Evolutionary conservation across 352 stramenopile genomes (phyloP).

Genomic region (Phytopythium chamaehyphon): DNA sequence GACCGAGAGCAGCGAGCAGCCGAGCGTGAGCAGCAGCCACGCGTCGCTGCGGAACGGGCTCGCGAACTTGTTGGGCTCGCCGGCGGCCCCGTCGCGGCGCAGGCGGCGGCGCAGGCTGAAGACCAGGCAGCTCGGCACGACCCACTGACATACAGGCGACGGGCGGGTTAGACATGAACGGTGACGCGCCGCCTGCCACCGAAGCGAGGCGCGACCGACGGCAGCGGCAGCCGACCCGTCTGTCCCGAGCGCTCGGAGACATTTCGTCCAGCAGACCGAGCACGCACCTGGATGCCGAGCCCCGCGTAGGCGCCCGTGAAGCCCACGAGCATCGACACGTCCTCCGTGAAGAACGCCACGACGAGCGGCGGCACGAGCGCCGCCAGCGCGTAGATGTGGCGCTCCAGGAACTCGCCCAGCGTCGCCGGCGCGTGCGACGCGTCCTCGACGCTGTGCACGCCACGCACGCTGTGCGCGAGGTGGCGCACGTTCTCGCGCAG

Average conservation of each 20-base stretch:
- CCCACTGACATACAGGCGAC: slow-evolving; percentile 40
- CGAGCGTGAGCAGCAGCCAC: slow-evolving; percentile 72
- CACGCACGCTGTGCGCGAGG: slow-evolving; percentile 46
- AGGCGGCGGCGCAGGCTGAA: slow-evolving; percentile 64
- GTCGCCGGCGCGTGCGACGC: slow-evolving; percentile 11
- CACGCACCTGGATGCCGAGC: slow-evolving; percentile 75
- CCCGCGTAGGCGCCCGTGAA: slow-evolving; percentile 84
- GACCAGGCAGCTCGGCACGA: slow-evolving; percentile 77
- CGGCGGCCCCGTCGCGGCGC: slow-evolving; percentile 18
- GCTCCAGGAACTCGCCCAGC: slow-evolving; percentile 38
- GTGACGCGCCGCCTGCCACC: background rate
- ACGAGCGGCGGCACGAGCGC: slow-evolving; percentile 74
- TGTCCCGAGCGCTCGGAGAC: too few relatives aligned
- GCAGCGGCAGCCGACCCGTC: background rate
- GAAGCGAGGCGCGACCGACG: slow-evolving; percentile 1
- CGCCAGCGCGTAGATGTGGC: slow-evolving; percentile 64
- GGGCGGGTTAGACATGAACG: background rate
- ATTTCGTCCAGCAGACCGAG: background rate
- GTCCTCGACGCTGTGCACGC: slow-evolving; percentile 11
- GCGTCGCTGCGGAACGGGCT: slow-evolving; percentile 61
- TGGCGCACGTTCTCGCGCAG: slow-evolving; percentile 80
- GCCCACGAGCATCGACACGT: slow-evolving; percentile 86
- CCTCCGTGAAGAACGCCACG: slow-evolving; percentile 84
- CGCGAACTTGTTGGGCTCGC: slow-evolving; percentile 59
- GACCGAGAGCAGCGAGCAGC: slow-evolving; percentile 51